A percentile compares a stretch with the other conserved stretches of the same genome.
phyloP scores from a whole-genome alignment of 225 moss, liverwort and hornwort species.

The Sphagnum contortum region DNA sequence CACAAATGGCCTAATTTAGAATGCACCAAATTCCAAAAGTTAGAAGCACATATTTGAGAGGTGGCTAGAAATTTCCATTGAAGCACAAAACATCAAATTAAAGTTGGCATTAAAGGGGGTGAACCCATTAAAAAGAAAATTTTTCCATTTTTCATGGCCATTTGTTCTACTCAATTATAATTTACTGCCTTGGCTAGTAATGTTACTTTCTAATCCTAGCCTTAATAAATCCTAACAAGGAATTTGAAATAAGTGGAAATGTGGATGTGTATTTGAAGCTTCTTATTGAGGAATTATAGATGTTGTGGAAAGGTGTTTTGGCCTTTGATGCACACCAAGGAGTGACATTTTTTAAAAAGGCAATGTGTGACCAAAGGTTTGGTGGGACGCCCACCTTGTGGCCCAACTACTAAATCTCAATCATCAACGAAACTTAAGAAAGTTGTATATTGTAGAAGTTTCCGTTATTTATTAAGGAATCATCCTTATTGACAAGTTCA shows the following conservation, averaged over 20 bases:
- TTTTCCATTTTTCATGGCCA: not conserved
- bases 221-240: not conserved
- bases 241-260: slow-evolving; percentile 2
- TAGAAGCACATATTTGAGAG: not conserved
- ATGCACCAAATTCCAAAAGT: not conserved
- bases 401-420: not conserved
- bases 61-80: not conserved
- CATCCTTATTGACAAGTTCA: too few species aligned
- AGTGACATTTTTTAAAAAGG: not conserved
- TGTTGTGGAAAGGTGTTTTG: not conserved
- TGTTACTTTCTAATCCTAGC: not conserved
- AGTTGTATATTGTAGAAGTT: not conserved
- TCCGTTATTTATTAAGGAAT: not conserved
- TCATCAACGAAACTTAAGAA: not conserved
- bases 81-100: not conserved
- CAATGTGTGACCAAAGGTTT: not conserved
- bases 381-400: not conserved
- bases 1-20: not conserved
- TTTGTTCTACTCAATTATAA: not conserved
- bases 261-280: slow-evolving; percentile 8
- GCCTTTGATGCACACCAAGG: not conserved
- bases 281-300: slow-evolving; percentile 4
- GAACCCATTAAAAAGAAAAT: not conserved
- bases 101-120: slow-evolving; percentile 1
- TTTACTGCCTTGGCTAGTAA: slow-evolving; percentile 1